Conservation (phyloP, 306 rosid genomes). For the Quercus glauca region DNA sequence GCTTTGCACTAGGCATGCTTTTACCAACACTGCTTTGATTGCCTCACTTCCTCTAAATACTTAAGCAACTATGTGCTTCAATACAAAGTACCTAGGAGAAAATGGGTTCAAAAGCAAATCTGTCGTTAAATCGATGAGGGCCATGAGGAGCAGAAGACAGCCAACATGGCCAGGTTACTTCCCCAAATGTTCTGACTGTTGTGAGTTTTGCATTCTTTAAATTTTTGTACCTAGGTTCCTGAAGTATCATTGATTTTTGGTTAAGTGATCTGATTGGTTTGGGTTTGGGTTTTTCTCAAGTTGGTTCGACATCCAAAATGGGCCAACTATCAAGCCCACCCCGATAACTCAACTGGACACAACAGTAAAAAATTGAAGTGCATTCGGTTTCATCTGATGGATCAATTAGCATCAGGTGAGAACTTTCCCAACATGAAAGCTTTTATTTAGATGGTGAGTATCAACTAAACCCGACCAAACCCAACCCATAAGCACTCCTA, state of each 20-base stretch:
- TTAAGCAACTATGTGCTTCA: constrained; percentile 30
- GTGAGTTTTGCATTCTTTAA: constrained; percentile 33
- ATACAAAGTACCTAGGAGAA: constrained; percentile 16
- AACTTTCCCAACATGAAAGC: no score
- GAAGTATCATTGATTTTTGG: background rate
- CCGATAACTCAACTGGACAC: no score
- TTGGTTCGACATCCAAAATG: background rate
- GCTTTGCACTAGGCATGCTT: no score
- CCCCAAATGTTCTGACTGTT: constrained; percentile 36
- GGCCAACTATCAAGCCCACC: no score
- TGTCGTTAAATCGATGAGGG: constrained; percentile 27
- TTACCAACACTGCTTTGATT: constrained; percentile 20
- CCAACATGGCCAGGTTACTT: constrained; percentile 17
- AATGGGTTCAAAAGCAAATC: constrained; percentile 19
- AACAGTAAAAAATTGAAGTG: no score
- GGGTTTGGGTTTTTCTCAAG: background rate
- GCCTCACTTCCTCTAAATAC: constrained; percentile 33
- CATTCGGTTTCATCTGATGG: no score
- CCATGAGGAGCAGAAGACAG: constrained; percentile 33
- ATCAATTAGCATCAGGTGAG: no score
- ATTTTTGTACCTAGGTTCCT: background rate
- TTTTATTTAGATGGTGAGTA: no score
- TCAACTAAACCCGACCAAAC: no score
- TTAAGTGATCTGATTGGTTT: background rate
- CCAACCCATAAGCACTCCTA: no score